A percentile compares a stretch with the other conserved stretches of the same genome.
Evolutionary conservation across 495 filamentous ascomycete genomes (phyloP).

Genomic region (Astrothelium subdiscretum): DNA sequence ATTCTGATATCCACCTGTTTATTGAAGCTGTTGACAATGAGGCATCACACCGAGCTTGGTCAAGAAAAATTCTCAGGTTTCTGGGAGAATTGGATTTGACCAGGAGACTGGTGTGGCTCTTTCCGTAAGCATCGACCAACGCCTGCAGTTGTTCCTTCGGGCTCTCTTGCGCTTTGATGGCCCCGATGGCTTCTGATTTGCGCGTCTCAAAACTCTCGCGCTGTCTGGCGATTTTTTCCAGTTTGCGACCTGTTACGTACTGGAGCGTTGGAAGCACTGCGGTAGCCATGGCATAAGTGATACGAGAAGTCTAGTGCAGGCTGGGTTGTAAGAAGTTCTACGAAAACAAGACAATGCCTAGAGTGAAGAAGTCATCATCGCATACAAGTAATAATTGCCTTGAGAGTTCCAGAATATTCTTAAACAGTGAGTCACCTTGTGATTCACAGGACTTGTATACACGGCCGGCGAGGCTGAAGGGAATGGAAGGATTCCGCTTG

Average conservation of each 20-base stretch:
- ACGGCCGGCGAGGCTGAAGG: too few relatives aligned
- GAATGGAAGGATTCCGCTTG: too few relatives aligned
- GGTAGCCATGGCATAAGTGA: background rate
- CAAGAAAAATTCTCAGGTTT: conserved; percentile 31
- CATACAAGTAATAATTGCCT: too few relatives aligned
- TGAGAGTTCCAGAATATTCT: too few relatives aligned
- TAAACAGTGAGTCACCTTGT: too few relatives aligned
- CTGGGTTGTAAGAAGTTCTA: too few relatives aligned
- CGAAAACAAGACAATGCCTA: too few relatives aligned
- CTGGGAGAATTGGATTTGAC: conserved; percentile 7
- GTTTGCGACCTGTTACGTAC: conserved; percentile 20
- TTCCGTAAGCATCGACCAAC: background rate
- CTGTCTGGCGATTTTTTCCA: conserved; percentile 16
- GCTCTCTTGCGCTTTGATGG: conserved; percentile 2
- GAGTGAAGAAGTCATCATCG: too few relatives aligned
- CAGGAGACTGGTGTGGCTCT: conserved; percentile 5
- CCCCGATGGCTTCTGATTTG: conserved; percentile 8
- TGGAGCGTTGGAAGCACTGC: conserved; percentile 9
- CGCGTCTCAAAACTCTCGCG: conserved; percentile 13
- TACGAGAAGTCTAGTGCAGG: too few relatives aligned
- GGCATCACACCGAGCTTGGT: conserved; percentile 33
- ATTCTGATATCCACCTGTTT: conserved; percentile 13
- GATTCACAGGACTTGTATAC: too few relatives aligned
- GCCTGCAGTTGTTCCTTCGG: background rate
- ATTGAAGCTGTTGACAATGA: conserved; percentile 28